Evolutionary conservation across 2,329 filamentous ascomycete genomes (phyloP).

Genomic region (Teratosphaeria destructans): DNA sequence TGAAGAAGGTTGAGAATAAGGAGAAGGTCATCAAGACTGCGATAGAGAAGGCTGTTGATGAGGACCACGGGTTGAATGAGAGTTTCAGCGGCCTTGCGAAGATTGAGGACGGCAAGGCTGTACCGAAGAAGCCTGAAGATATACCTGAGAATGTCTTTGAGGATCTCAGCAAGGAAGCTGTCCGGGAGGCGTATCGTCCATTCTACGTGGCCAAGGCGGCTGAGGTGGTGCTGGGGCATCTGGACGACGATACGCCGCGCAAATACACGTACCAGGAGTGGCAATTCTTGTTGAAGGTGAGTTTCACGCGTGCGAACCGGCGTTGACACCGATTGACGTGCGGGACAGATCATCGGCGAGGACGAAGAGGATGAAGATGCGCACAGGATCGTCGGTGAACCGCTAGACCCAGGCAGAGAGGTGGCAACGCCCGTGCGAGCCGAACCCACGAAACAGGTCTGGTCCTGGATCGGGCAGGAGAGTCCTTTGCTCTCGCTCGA

Average conservation of each 20-base stretch:
- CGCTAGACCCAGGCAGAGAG: constrained; percentile 1
- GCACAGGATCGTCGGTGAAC: constrained; percentile 3
- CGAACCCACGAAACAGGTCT: constrained; percentile 1
- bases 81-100: constrained; percentile 4
- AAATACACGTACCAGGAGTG: constrained; percentile 22
- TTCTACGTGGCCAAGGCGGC: constrained; percentile 27
- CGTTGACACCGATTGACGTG: no score
- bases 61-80: background rate
- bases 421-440: constrained; percentile 2
- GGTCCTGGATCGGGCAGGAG: constrained; percentile 9
- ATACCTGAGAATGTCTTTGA: background rate
- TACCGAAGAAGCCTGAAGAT: constrained; percentile 15
- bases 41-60: background rate
- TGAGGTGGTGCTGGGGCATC: constrained; percentile 29
- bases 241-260: constrained; percentile 12
- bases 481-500: constrained; percentile 16
- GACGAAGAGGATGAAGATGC: constrained; percentile 12
- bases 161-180: background rate
- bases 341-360: constrained; percentile 27
- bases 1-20: constrained; percentile 9
- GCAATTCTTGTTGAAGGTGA: constrained; percentile 28
- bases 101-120: constrained; percentile 2
- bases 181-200: constrained; percentile 4
- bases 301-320: no score
- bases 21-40: constrained; percentile 1